These are phyloP conservation scores for Pichia phayaonensis DNA, from an alignment of 805 yeast species.

Conservation along the genomic window DNA sequence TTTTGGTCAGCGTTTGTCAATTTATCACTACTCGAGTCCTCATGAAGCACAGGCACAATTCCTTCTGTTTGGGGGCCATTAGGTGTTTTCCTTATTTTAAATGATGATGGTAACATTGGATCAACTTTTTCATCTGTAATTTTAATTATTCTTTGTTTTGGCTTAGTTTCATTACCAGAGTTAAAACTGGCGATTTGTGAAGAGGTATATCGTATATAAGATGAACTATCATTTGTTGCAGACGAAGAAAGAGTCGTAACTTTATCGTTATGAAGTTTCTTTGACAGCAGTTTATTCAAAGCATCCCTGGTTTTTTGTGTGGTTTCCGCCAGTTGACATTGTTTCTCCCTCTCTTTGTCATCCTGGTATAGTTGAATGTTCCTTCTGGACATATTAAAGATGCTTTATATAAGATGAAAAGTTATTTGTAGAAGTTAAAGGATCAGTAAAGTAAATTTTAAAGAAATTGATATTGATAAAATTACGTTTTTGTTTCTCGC, in stretches of 20 bases:
- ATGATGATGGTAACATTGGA: conserved; percentile 80
- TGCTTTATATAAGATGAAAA: neutral
- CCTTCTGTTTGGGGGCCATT: conserved; percentile 52
- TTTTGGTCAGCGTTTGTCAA: conserved; percentile 66
- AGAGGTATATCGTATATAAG: conserved; percentile 39
- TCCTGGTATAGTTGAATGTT: neutral
- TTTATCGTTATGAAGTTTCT: conserved; percentile 32
- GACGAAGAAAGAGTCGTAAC: conserved; percentile 8
- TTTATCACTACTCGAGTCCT: conserved; percentile 39
- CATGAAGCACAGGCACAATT: conserved; percentile 58
- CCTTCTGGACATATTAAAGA: neutral
- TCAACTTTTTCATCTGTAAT: conserved; percentile 65
- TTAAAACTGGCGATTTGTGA: conserved; percentile 25
- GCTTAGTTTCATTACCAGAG: conserved; percentile 5
- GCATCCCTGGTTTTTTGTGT: conserved; percentile 51
- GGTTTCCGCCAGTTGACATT: conserved; percentile 22
- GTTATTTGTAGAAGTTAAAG: neutral
- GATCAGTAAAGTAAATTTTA: too few relatives aligned
- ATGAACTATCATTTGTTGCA: conserved; percentile 22
- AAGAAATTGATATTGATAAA: too few relatives aligned
- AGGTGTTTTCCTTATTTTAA: conserved; percentile 66
- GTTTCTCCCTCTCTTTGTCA: neutral
- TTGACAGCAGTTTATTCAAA: conserved; percentile 42
- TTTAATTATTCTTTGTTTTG: conserved; percentile 43
- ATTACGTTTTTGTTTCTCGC: too few relatives aligned